phyloP scores from a whole-genome alignment of 2,329 filamentous ascomycete species.

The Allantophomopsis lycopodina region DNA sequence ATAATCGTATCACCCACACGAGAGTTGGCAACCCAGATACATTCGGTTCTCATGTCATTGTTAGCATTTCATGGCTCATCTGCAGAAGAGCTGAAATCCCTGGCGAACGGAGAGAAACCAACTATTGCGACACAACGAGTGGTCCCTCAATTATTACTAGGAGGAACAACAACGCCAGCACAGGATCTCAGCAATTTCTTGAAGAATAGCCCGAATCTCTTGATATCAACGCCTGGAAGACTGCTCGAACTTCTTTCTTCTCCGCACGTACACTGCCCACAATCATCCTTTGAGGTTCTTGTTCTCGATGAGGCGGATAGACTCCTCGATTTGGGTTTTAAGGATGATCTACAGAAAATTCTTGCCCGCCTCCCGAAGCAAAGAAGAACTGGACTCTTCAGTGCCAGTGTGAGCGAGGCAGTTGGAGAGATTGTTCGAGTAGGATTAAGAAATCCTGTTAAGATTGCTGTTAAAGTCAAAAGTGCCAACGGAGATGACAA shows the following conservation, averaged over 20 bases:
- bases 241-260: constrained; percentile 79
- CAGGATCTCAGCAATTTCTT: constrained; percentile 82
- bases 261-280: constrained; percentile 74
- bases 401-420: constrained; percentile 89
- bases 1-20: constrained; percentile 90
- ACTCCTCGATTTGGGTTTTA: constrained; percentile 85
- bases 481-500: constrained; percentile 66
- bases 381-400: constrained; percentile 83
- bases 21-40: constrained; percentile 84
- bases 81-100: constrained; percentile 44
- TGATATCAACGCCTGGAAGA: constrained; percentile 83
- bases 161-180: constrained; percentile 65
- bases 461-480: constrained; percentile 88
- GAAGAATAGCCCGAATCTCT: constrained; percentile 70
- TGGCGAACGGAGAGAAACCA: constrained; percentile 38
- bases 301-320: constrained; percentile 93
- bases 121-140: constrained; percentile 38
- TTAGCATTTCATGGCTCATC: constrained; percentile 76
- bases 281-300: constrained; percentile 81
- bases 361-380: constrained; percentile 80
- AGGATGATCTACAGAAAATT: constrained; percentile 78
- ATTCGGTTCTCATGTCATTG: constrained; percentile 64
- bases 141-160: constrained; percentile 78
- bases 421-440: constrained; percentile 87
- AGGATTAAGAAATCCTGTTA: constrained; percentile 85